Evolutionary conservation across 495 filamentous ascomycete genomes (phyloP).

Genomic region (Lineolata rhizophorae): DNA sequence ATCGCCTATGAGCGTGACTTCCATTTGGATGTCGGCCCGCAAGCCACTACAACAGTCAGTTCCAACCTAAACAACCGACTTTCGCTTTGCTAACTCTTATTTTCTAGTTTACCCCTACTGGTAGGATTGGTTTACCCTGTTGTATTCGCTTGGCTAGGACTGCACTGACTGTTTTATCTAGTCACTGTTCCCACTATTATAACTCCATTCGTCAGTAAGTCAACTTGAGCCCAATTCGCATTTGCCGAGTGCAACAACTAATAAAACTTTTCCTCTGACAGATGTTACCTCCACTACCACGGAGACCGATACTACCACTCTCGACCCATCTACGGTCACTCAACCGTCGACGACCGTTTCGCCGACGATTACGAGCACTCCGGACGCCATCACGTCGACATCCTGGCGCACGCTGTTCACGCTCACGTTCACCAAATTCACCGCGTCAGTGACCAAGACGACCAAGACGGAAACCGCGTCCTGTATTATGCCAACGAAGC

Average conservation of each 20-base stretch:
- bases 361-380: slow-evolving; percentile 8
- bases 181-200: no score
- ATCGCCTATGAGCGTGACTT: slow-evolving; percentile 19
- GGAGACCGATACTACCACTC: background rate
- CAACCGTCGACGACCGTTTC: slow-evolving; percentile 13
- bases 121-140: slow-evolving; percentile 2
- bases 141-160: background rate
- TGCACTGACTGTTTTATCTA: no score
- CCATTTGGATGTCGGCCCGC: slow-evolving; percentile 14
- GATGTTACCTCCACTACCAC: slow-evolving; percentile 1
- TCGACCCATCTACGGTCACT: slow-evolving; percentile 8
- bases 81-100: no score
- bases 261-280: no score
- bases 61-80: no score
- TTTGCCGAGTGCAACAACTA: no score
- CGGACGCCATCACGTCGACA: slow-evolving; percentile 9
- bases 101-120: slow-evolving; percentile 4
- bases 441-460: slow-evolving; percentile 5
- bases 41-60: slow-evolving; percentile 15
- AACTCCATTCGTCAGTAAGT: no score
- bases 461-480: slow-evolving; percentile 11
- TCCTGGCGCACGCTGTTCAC: slow-evolving; percentile 12
- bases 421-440: slow-evolving; percentile 9
- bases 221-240: no score
- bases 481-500: slow-evolving; percentile 7